Base-by-base conservation (phyloP, 2,329 filamentous ascomycete genomes). In the Sporothrix humicola region DNA sequence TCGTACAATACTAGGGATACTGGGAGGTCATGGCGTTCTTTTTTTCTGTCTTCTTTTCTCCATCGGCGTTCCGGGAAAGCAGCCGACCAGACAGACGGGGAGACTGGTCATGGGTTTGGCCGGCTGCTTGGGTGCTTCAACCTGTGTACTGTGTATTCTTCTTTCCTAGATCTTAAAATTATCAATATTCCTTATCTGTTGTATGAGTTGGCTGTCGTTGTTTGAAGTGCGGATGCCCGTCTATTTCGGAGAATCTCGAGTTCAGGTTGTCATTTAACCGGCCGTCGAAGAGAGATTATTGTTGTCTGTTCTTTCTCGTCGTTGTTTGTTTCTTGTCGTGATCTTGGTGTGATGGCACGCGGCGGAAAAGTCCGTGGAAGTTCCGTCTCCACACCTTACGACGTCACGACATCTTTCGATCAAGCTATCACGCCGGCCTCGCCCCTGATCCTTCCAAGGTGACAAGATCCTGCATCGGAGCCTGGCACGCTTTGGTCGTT, bases 51-150 rank as follows among this genome's bases (percentile, higher is more conserved):
- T 9, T 15, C n/a, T 68, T 4, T 17, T 37, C 3, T 52, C 50
- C 0, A 9, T 48, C 63, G 65, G 65, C 65, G 65, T 68, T 68
- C 26, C 46, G 44, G 65, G 65, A 52, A 52, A 68, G 46, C 65
- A 68, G 65, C 44, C 59, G 65, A 44, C 44, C 3, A 63, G 58
- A 31, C 12, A 44, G 61, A 9, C 20, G 52, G n/a, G 2, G 42
- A 15, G 26, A 13, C 13, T 20, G 59, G 44, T 20, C 7, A 37
- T 46, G 59, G 59, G 10, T 12, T 4, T 23, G 37, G 37, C 17
- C 37, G 59, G 20, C 59, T 65, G 59, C 12, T 65, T 65, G 42
- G 42, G 42, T 44, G 65, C 52, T 17, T 52, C 13, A 13, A n/a
- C 26, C 31, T 68, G 20, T 52, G 12, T 68, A 50, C 8, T 23